phyloP scores from a whole-genome alignment of 202 grass and related monocot species.

The Schoenoplectus tabernaemontani region DNA sequence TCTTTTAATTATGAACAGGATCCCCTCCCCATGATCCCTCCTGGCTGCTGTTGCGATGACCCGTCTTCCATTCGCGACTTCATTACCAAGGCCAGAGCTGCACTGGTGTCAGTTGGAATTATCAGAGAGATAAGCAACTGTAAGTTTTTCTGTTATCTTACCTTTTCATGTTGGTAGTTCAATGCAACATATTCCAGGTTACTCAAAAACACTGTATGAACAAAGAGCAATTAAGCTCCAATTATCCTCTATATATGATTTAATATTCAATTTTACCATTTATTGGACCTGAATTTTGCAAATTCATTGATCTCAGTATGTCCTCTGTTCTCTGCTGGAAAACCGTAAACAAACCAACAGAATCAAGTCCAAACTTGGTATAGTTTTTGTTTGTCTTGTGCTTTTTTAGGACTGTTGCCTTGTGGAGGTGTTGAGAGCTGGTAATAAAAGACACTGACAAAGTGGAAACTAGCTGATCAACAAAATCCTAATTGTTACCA shows the following conservation, averaged over 20 bases:
- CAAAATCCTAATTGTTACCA: background rate
- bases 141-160: conserved; percentile 41
- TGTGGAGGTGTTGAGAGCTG: background rate
- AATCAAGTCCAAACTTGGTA: background rate
- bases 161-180: background rate
- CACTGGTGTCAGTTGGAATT: conserved; percentile 92
- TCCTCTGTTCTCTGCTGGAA: background rate
- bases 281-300: background rate
- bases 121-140: conserved; percentile 67
- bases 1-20: conserved; percentile 61
- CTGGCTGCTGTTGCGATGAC: conserved; percentile 72
- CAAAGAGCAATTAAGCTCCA: background rate
- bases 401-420: background rate
- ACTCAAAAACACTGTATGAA: background rate
- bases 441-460: background rate
- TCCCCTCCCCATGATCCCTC: conserved; percentile 69
- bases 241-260: background rate
- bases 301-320: background rate
- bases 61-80: conserved; percentile 51
- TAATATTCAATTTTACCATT: background rate
- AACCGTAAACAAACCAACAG: background rate
- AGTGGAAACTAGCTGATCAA: background rate
- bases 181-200: background rate
- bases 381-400: background rate
- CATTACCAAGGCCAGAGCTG: conserved; percentile 66